Conservation (phyloP, 352 stramenopile genomes). For the Phytophthora pinifolia region DNA sequence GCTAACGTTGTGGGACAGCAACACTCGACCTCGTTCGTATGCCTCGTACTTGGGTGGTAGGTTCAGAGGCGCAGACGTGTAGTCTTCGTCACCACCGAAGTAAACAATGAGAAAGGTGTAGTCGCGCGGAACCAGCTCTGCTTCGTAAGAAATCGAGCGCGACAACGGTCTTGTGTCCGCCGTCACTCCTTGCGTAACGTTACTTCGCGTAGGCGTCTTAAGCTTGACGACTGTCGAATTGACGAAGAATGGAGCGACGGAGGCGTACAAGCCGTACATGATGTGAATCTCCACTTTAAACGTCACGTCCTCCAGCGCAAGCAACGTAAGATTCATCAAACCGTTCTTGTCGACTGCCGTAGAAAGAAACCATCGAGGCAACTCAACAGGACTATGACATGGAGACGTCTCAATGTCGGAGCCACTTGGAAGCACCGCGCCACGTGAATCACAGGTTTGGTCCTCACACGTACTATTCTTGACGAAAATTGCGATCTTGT, state of each 20-base stretch:
- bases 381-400: slow-evolving; percentile 88
- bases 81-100: slow-evolving; percentile 54
- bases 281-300: slow-evolving; percentile 97
- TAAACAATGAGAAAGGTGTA: slow-evolving; percentile 93
- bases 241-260: slow-evolving; percentile 88
- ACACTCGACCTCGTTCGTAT: slow-evolving; percentile 92
- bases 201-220: slow-evolving; percentile 69
- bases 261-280: slow-evolving; percentile 91
- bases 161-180: slow-evolving; percentile 76
- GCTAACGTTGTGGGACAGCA: slow-evolving; percentile 94
- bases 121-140: slow-evolving; percentile 67
- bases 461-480: slow-evolving; percentile 92
- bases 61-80: slow-evolving; percentile 90
- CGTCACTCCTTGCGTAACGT: slow-evolving; percentile 66
- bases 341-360: slow-evolving; percentile 92
- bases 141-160: slow-evolving; percentile 83
- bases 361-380: slow-evolving; percentile 92
- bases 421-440: slow-evolving; percentile 52
- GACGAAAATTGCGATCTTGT: slow-evolving; percentile 94
- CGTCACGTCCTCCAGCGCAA: slow-evolving; percentile 94
- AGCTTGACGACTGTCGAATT: slow-evolving; percentile 90
- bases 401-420: slow-evolving; percentile 88
- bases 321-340: slow-evolving; percentile 93
- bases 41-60: slow-evolving; percentile 93
- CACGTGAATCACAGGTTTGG: slow-evolving; percentile 72